A percentile compares a stretch with the other conserved stretches of the same genome.
Evolutionary conservation across 768 basidiomycete species (phyloP).

Genomic region (Brasilioporus rufonigricans): DNA sequence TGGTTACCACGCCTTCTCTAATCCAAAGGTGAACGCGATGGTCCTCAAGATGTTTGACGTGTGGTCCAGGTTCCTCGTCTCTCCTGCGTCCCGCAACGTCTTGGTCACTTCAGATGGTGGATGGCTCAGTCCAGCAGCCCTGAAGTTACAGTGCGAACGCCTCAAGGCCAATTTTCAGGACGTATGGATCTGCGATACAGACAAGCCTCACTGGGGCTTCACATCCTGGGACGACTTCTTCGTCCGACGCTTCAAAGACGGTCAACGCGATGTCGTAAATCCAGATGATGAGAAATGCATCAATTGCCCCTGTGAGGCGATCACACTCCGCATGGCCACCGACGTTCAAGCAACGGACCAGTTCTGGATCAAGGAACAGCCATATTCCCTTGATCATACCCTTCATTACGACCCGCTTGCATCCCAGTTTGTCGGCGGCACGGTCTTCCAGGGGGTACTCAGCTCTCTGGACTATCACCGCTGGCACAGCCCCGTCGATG

Average conservation of each 20-base stretch:
- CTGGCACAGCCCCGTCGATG: too few relatives aligned
- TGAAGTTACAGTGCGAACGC: background rate
- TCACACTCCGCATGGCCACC: constrained; percentile 38
- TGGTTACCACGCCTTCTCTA: constrained; percentile 21
- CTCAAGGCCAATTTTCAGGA: background rate
- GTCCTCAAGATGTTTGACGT: constrained; percentile 48
- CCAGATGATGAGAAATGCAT: constrained; percentile 33
- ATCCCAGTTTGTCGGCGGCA: constrained; percentile 46
- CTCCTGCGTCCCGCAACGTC: constrained; percentile 41
- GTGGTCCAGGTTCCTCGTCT: constrained; percentile 48
- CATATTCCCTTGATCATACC: constrained; percentile 59
- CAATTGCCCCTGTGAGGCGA: constrained; percentile 53
- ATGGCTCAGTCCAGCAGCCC: background rate
- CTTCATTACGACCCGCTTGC: constrained; percentile 42
- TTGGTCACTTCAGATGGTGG: constrained; percentile 27
- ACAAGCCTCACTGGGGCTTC: constrained; percentile 41
- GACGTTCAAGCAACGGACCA: constrained; percentile 40
- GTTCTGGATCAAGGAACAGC: constrained; percentile 63
- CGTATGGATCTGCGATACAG: constrained; percentile 41
- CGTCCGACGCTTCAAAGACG: constrained; percentile 27
- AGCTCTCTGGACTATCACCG: too few relatives aligned
- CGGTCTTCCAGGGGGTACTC: too few relatives aligned
- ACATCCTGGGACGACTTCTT: constrained; percentile 58
- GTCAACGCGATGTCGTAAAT: constrained; percentile 38
- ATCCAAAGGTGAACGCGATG: constrained; percentile 41